A percentile compares a stretch with the other conserved stretches of the same genome.
Evolutionary conservation across 2,329 filamentous ascomycete genomes (phyloP).

Genomic region (Cordyceps fumosorosea): DNA sequence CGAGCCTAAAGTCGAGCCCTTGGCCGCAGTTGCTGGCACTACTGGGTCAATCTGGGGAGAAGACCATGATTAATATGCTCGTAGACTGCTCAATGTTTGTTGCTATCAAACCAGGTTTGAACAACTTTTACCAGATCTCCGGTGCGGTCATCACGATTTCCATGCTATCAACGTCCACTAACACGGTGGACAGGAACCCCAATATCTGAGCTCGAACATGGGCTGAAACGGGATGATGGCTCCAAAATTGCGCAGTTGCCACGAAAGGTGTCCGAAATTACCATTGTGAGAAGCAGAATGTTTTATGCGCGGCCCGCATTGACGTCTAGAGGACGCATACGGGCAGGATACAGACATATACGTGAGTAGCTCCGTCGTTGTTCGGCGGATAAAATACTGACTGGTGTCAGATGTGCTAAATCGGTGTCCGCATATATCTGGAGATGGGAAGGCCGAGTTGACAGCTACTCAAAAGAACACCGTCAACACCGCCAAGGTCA

Average conservation of each 20-base stretch:
- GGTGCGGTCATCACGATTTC: constrained; percentile 41
- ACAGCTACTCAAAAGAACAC: constrained; percentile 18
- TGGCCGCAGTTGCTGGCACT: constrained; percentile 73
- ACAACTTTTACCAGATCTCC: constrained; percentile 72
- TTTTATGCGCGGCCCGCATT: constrained; percentile 73
- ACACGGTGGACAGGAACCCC: constrained; percentile 35
- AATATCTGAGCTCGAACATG: constrained; percentile 39
- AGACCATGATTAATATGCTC: constrained; percentile 70
- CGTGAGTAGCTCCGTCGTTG: constrained; percentile 48
- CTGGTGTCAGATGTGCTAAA: constrained; percentile 66
- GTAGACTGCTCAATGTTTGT: constrained; percentile 72
- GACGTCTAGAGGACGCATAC: constrained; percentile 59
- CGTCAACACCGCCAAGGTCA: constrained; percentile 58
- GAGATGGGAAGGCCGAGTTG: neutral
- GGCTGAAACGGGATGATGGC: neutral
- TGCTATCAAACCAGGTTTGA: constrained; percentile 49
- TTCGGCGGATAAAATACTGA: constrained; percentile 12
- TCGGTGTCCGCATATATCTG: constrained; percentile 42
- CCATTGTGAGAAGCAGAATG: constrained; percentile 75
- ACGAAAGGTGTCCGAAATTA: constrained; percentile 51
- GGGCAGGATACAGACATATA: constrained; percentile 71
- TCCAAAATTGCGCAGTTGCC: neutral
- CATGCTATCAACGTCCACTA: neutral
- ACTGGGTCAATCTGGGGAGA: constrained; percentile 68
- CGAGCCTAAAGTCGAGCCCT: constrained; percentile 57